phyloP scores from a whole-genome alignment of 345 rosid genomes.

The Gossypium bickii region DNA sequence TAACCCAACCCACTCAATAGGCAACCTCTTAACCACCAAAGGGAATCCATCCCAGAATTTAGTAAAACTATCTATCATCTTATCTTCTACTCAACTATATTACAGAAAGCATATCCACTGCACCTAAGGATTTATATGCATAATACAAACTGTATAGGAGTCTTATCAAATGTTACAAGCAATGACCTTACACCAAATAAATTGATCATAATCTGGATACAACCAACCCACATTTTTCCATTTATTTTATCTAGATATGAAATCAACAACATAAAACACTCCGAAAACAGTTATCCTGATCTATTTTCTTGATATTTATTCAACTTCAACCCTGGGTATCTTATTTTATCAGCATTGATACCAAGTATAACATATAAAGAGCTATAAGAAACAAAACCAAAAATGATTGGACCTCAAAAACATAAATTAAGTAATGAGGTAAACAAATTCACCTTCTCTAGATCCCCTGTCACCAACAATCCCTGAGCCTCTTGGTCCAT shows the following conservation, averaged over 20 bases:
- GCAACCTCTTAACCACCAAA: too few species aligned
- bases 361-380: neutral
- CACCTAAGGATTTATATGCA: neutral
- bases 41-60: neutral
- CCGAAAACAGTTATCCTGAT: neutral
- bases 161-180: neutral
- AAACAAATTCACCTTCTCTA: slow-evolving; percentile 64
- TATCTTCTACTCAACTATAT: neutral
- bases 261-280: neutral
- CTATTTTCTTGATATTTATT: neutral
- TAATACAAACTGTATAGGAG: neutral
- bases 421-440: neutral
- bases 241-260: neutral
- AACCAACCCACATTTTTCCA: neutral
- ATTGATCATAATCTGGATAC: neutral
- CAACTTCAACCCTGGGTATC: neutral
- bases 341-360: neutral
- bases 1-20: too few species aligned
- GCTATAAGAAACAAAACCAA: neutral
- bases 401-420: neutral
- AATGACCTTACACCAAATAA: neutral
- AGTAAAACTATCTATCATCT: neutral
- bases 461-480: slow-evolving; percentile 59
- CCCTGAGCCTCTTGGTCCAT: slow-evolving; percentile 52
- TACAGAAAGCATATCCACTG: neutral